Evolutionary conservation across 495 filamentous ascomycete genomes (phyloP).

Genomic region (Neurospora sp.): DNA sequence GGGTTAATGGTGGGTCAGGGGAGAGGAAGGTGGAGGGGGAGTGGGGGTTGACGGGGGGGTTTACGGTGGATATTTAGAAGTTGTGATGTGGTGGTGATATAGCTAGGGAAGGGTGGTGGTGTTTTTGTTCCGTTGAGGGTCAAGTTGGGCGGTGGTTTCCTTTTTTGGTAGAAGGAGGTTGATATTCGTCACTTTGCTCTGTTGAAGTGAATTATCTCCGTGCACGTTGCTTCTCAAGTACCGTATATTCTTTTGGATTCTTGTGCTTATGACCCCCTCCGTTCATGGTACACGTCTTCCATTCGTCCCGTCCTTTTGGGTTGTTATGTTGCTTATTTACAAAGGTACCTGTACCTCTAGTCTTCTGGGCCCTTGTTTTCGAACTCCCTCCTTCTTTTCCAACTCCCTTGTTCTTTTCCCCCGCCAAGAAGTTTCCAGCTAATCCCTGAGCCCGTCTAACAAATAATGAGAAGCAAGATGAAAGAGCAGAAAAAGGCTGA

Average conservation of each 20-base stretch:
- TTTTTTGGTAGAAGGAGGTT: neutral
- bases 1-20: neutral
- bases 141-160: neutral
- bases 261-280: no score
- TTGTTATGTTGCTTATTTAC: no score
- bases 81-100: neutral
- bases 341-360: no score
- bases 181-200: neutral
- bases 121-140: neutral
- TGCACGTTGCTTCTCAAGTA: neutral
- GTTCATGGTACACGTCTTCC: no score
- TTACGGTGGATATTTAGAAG: conserved; percentile 1
- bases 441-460: neutral
- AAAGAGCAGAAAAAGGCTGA: neutral
- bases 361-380: no score
- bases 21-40: conserved; percentile 1
- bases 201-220: neutral
- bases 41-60: conserved; percentile 8
- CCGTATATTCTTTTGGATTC: no score
- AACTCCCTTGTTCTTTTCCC: neutral
- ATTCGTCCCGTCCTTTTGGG: no score
- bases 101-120: neutral
- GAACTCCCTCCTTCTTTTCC: no score
- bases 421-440: neutral
- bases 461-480: neutral